phyloP scores from a whole-genome alignment of 306 rosid species.

The Sindora glabra region DNA sequence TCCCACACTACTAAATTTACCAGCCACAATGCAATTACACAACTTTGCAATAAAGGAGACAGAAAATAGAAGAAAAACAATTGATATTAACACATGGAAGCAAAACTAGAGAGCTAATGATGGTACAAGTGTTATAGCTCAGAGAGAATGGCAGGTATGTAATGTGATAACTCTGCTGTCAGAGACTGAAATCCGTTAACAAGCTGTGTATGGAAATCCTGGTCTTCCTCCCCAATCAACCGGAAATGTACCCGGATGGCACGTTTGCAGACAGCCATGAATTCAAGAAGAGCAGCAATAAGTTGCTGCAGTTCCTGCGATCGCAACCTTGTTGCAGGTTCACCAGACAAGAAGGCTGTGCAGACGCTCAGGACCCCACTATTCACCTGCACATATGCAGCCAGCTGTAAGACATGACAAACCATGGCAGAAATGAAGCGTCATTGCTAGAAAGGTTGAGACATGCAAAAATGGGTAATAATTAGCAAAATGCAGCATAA shows the following conservation, averaged over 20 bases:
- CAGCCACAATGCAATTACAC: constrained; percentile 23
- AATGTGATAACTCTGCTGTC: constrained; percentile 92
- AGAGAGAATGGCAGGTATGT: constrained; percentile 90
- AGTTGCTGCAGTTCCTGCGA: constrained; percentile 98
- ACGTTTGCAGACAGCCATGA: constrained; percentile 98
- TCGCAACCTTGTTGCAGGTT: constrained; percentile 91
- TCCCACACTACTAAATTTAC: constrained; percentile 16
- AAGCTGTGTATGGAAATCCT: constrained; percentile 96
- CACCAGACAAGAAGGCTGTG: constrained; percentile 96
- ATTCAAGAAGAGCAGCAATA: constrained; percentile 94
- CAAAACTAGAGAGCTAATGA: constrained; percentile 9
- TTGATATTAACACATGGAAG: constrained; percentile 28
- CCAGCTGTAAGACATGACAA: constrained; percentile 1
- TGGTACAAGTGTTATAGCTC: constrained; percentile 53
- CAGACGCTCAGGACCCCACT: constrained; percentile 96
- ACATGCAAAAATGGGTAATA: too few species aligned
- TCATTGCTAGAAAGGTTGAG: too few species aligned
- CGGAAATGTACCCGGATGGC: constrained; percentile 93
- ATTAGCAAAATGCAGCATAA: not conserved
- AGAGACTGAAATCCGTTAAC: constrained; percentile 95
- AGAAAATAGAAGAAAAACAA: not conserved
- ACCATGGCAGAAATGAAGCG: not conserved
- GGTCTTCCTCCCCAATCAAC: constrained; percentile 94
- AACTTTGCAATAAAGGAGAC: not conserved
- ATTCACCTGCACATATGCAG: constrained; percentile 58